Percentiles rank a stretch among this genome's conserved stretches.
These are phyloP conservation scores for Picea abies DNA, from an alignment of 83 land plant genomes.

Conservation along the genomic window DNA sequence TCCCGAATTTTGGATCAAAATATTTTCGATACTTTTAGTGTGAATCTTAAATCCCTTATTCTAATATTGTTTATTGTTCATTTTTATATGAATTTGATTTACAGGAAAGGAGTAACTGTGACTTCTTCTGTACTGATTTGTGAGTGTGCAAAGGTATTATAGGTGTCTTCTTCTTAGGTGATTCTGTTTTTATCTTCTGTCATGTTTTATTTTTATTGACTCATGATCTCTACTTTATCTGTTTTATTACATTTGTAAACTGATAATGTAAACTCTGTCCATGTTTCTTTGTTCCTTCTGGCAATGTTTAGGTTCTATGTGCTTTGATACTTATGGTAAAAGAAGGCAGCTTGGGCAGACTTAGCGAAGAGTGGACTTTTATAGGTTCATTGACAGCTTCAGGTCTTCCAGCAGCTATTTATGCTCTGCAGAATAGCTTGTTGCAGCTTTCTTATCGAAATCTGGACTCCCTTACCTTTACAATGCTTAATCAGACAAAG, in stretches of 20 bases:
- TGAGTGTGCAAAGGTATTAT: conserved; percentile 87
- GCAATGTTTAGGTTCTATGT: conserved; percentile 56
- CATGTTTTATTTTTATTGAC: not conserved
- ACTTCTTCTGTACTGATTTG: conserved; percentile 91
- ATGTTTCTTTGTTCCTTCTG: not conserved
- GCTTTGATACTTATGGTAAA: conserved; percentile 69
- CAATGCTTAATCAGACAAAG: conserved; percentile 97
- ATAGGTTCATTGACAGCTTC: conserved; percentile 85
- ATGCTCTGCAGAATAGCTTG: conserved; percentile 93
- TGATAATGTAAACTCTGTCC: not conserved
- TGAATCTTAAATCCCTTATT: not conserved
- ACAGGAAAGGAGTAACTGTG: conserved; percentile 90
- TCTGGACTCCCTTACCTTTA: conserved; percentile 97
- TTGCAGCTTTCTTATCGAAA: conserved; percentile 94
- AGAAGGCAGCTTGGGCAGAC: conserved; percentile 68
- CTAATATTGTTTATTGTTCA: conserved; percentile 2
- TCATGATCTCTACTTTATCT: not conserved
- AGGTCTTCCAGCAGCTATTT: conserved; percentile 92
- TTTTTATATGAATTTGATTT: conserved; percentile 16
- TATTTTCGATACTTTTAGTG: not conserved
- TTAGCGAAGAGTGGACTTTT: conserved; percentile 80
- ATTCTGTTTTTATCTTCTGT: not conserved
- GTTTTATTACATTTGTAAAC: not conserved
- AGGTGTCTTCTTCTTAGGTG: conserved; percentile 18
- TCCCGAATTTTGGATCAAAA: not conserved